A percentile compares a stretch with the other conserved stretches of the same genome.
Evolutionary conservation across 371 early-diverging fungal genomes (phyloP).

Genomic region (Lichtheimia corymbifera): DNA sequence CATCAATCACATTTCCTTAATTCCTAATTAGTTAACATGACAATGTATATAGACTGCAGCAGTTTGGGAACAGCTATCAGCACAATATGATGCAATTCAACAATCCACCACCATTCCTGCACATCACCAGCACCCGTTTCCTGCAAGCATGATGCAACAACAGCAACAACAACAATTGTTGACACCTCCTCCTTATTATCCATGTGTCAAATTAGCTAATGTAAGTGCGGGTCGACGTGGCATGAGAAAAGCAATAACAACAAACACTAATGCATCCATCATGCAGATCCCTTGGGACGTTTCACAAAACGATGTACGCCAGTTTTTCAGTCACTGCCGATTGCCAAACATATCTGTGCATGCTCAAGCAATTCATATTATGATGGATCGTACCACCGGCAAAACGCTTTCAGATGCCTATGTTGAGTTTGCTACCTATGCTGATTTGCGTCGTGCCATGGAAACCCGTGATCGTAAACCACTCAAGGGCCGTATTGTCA

Average conservation of each 20-base stretch:
- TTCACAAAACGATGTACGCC: conserved; percentile 53
- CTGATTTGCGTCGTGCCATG: conserved; percentile 47
- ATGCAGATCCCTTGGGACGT: conserved; percentile 60
- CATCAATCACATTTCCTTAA: no score
- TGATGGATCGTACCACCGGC: conserved; percentile 65
- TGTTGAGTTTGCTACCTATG: conserved; percentile 57
- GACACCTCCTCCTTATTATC: conserved; percentile 22
- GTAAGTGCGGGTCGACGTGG: conserved; percentile 21
- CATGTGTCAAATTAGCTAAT: conserved; percentile 46
- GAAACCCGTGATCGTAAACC: conserved; percentile 55
- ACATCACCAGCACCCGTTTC: no score
- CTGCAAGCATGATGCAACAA: conserved; percentile 2
- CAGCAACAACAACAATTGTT: conserved; percentile 11
- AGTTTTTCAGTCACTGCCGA: conserved; percentile 45
- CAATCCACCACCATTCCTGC: conserved; percentile 3
- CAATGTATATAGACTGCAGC: no score
- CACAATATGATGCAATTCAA: no score
- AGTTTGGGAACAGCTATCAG: no score
- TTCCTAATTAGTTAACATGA: no score
- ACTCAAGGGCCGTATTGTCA: conserved; percentile 68
- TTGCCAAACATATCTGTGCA: conserved; percentile 37
- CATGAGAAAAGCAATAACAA: neutral
- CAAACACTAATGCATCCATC: no score
- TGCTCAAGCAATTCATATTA: conserved; percentile 56
- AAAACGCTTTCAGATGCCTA: conserved; percentile 69